These are phyloP conservation scores for Albugo laibachii DNA, from an alignment of 352 stramenopile genomes.

Conservation along the genomic window DNA sequence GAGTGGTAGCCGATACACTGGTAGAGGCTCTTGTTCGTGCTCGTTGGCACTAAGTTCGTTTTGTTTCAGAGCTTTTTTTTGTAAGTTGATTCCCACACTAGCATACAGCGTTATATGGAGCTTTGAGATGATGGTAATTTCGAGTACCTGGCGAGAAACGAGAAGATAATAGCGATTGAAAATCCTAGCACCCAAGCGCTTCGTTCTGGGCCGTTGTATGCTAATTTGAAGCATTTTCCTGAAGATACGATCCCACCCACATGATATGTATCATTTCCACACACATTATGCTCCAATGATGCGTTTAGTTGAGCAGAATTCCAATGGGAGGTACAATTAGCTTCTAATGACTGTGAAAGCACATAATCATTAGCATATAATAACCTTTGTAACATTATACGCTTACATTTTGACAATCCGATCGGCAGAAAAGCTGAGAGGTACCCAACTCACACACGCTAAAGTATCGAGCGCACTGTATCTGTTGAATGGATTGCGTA, in stretches of 20 bases:
- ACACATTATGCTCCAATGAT: too few species aligned
- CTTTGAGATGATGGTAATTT: neutral
- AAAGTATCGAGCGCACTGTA: constrained; percentile 35
- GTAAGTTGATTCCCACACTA: constrained; percentile 68
- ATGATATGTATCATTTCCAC: too few species aligned
- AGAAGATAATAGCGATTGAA: constrained; percentile 62
- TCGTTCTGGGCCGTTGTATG: constrained; percentile 39
- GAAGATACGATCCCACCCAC: too few species aligned
- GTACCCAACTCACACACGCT: constrained; percentile 50
- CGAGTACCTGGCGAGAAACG: constrained; percentile 23
- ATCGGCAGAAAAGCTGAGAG: constrained; percentile 27
- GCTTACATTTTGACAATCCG: too few species aligned
- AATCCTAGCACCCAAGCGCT: constrained; percentile 66
- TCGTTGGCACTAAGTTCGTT: constrained; percentile 44
- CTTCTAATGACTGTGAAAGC: too few species aligned
- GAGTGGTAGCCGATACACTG: constrained; percentile 55
- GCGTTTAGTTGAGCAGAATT: too few species aligned
- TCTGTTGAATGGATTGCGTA: constrained; percentile 15
- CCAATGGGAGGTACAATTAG: too few species aligned
- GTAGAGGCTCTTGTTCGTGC: constrained; percentile 19
- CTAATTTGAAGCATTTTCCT: constrained; percentile 39
- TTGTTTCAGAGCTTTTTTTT: constrained; percentile 72
- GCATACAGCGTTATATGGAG: neutral
- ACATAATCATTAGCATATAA: too few species aligned
- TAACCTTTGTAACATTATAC: too few species aligned